Conservation (phyloP, 495 filamentous ascomycete genomes). For the Aspergillus leporis region DNA sequence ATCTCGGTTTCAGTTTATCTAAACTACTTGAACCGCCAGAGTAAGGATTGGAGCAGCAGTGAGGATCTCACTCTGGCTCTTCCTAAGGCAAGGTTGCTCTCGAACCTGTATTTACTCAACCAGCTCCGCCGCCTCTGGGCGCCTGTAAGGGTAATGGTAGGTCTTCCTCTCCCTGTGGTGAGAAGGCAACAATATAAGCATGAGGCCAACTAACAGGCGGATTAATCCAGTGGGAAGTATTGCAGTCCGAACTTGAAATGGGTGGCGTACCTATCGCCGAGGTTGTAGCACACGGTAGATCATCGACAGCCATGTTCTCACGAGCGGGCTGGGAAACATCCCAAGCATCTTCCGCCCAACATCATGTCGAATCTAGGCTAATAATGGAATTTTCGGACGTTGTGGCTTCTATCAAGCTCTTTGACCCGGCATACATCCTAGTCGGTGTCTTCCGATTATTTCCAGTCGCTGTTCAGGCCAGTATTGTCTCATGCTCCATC, state of each 20-base stretch:
- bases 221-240: neutral
- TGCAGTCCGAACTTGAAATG: neutral
- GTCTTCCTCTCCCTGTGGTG: neutral
- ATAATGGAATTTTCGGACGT: neutral
- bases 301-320: neutral
- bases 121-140: neutral
- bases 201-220: neutral
- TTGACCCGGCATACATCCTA: neutral
- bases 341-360: neutral
- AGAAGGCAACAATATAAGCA: neutral
- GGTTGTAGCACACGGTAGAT: neutral
- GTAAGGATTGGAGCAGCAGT: neutral
- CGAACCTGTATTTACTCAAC: slow-evolving; percentile 4
- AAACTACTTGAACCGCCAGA: neutral
- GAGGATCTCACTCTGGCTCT: neutral
- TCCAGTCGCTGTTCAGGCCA: neutral
- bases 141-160: slow-evolving; percentile 3
- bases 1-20: slow-evolving; percentile 1
- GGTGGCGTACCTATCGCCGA: neutral
- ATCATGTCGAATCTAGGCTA: neutral
- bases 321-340: neutral
- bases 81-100: neutral
- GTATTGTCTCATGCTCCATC: neutral
- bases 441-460: neutral
- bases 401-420: neutral